Conservation (phyloP, 768 basidiomycete genomes). For the Roridomyces roridus region DNA sequence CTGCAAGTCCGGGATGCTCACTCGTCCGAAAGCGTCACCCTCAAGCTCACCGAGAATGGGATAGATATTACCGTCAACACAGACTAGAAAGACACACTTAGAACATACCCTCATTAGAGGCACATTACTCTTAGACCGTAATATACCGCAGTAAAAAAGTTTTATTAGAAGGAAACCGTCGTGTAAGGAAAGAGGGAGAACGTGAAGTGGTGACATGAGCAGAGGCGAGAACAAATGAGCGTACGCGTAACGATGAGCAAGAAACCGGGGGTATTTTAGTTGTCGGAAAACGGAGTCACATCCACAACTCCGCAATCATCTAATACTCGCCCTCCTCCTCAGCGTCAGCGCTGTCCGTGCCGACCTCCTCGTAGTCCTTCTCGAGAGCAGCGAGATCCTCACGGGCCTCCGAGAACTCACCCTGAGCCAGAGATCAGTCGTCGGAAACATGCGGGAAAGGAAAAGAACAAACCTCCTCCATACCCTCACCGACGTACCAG, state of each 20-base stretch:
- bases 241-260: slow-evolving; percentile 21
- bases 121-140: neutral
- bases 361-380: slow-evolving; percentile 92
- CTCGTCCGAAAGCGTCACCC: slow-evolving; percentile 34
- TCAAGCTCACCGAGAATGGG: slow-evolving; percentile 42
- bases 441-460: neutral
- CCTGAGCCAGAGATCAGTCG: slow-evolving; percentile 44
- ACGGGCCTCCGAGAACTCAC: slow-evolving; percentile 98
- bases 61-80: slow-evolving; percentile 52
- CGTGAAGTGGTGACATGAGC: slow-evolving; percentile 14
- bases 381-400: slow-evolving; percentile 98
- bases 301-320: slow-evolving; percentile 24
- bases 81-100: slow-evolving; percentile 17
- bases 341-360: slow-evolving; percentile 55
- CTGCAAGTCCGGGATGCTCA: neutral
- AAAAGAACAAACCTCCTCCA: slow-evolving; percentile 79
- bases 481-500: slow-evolving; percentile 99
- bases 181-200: neutral
- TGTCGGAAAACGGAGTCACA: slow-evolving; percentile 3
- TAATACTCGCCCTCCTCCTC: slow-evolving; percentile 64
- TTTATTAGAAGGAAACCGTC: slow-evolving; percentile 28
- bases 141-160: slow-evolving; percentile 32
- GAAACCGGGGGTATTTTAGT: slow-evolving; percentile 23
- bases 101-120: slow-evolving; percentile 19
- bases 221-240: slow-evolving; percentile 11